Base-by-base conservation (phyloP, 2,329 filamentous ascomycete genomes). In the Leptographium galeiforme region DNA sequence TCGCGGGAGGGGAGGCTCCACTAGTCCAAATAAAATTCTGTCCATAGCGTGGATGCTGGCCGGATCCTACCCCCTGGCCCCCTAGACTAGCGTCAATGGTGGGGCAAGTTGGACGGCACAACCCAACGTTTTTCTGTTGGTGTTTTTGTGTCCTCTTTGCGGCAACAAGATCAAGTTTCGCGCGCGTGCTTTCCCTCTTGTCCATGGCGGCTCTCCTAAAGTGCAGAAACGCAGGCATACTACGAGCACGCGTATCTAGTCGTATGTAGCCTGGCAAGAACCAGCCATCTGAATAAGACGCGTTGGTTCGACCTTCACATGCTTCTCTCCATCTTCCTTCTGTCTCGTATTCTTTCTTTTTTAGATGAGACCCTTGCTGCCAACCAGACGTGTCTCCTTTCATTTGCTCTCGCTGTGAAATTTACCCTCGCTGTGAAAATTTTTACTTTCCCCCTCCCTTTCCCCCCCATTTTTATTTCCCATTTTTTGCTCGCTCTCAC, bases 11-110 rank as follows among this genome's bases (percentile, higher is more conserved):
- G 8, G 8, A 8, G 34, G 34, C 34, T 36, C 34, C 14, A 41
- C 14, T 41, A 16, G 14, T 41, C 18, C 40, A 10, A 38, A 43
- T 43, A n/a, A 50, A 12, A 25, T 34, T 38, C 6, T 14, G 11
- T 50, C 33, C 14, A 13, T 50, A 33, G 48, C n/a, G 48, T 30
- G 30, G 16, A 6, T 41, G 10, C 14, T 45, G 11, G 43, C 46
- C 25, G 18, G n/a, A 19, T 30, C 34, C 46, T 18, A 12, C 14
- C 19, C 33, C 25, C 33, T 33, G 34, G 19, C 25, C 50, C 50
- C 54, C 51, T 55, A 50, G 38, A 33, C 34, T 55, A 55, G 54
- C 44, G 54, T 14, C 43, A 46, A 48, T 43, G 47, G 51, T 55
- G 54, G 54, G 48, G 38, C 25, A 5, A n/a, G 48, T 32, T 19